phyloP scores from a whole-genome alignment of 441 rosid species.

The Aleurites moluccanus region DNA sequence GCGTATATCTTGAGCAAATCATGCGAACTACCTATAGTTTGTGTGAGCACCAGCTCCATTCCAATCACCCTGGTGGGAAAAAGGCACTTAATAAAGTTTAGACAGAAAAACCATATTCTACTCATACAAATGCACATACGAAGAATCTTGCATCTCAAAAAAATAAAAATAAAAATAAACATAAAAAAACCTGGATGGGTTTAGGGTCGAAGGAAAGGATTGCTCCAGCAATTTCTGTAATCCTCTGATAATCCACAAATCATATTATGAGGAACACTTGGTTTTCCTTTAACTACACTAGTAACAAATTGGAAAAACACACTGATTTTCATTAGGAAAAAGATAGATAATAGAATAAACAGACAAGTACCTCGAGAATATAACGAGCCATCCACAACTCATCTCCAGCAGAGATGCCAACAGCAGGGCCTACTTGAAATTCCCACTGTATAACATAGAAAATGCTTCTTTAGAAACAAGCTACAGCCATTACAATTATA shows the following conservation, averaged over 20 bases:
- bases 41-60: slow-evolving; percentile 92
- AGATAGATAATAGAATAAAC: not conserved
- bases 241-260: slow-evolving; percentile 50
- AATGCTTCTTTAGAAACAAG: not conserved
- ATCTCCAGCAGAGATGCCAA: slow-evolving; percentile 77
- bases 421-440: slow-evolving; percentile 80
- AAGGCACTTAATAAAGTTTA: not conserved
- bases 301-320: not conserved
- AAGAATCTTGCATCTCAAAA: too few species aligned
- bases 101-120: not conserved
- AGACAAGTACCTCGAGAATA: slow-evolving; percentile 60
- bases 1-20: not conserved
- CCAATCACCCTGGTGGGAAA: slow-evolving; percentile 56
- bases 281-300: too few species aligned
- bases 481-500: not conserved
- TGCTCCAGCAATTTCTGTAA: slow-evolving; percentile 87
- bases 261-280: not conserved
- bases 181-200: slow-evolving; percentile 51
- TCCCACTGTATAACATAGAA: slow-evolving; percentile 54
- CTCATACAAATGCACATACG: too few species aligned
- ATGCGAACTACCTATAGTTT: slow-evolving; percentile 58
- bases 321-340: not conserved
- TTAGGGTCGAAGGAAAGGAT: slow-evolving; percentile 80
- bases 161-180: not conserved
- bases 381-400: slow-evolving; percentile 84